Evolutionary conservation across 371 early-diverging fungal genomes (phyloP), one percentile per base, ranked within the genome.

Genomic region (Batrachochytrium dendrobatidis): DNA sequence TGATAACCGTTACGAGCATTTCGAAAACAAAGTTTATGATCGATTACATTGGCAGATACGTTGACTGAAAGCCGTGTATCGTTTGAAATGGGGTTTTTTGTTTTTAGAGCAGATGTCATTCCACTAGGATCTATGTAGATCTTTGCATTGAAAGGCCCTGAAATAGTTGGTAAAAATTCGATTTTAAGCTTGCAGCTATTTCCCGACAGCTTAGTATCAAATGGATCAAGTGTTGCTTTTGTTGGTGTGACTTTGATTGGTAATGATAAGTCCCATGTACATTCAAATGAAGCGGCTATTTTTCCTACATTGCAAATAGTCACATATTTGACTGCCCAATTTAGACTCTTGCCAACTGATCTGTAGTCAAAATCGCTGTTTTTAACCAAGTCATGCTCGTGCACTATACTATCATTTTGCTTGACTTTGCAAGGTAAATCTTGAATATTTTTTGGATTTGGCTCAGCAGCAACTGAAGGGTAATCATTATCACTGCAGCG

Each of bases 21-120:
- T 17, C 45, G 52, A 18, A 72, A 52, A 1, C 64, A 34, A n/a
- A 75, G 48, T 29, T 66, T 72, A 50, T 68, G 71, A 29, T 65
- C 61, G 5, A 71, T 65, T 8, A 71, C 64, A 2, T 54, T 61
- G 4, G 64, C 70, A 1, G 35, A 45, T n/a, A n/a, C n/a, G n/a
- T n/a, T n/a, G 31, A 75, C 30, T 3, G 20, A 3, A 20, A 71
- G 53, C 24, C 29, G 22, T 32, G 51, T 28, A 17, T 3, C 6
- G 3, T 3, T 3, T n/a, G 53, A 33, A 3, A 22, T 12, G 0
- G 63, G 63, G 7, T 48, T 34, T 32, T 63, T 55, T 44, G 44
- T 57, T 10, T 33, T 31, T 20, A 59, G 49, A 28, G 56, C 43
- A n/a, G n/a, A n/a, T n/a, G n/a, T n/a, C n/a, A n/a, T n/a, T n/a